Percentiles rank a stretch among this genome's conserved stretches.
phyloP scores from a whole-genome alignment of 305 asterid genomes.

The Fraxinus paxiana region DNA sequence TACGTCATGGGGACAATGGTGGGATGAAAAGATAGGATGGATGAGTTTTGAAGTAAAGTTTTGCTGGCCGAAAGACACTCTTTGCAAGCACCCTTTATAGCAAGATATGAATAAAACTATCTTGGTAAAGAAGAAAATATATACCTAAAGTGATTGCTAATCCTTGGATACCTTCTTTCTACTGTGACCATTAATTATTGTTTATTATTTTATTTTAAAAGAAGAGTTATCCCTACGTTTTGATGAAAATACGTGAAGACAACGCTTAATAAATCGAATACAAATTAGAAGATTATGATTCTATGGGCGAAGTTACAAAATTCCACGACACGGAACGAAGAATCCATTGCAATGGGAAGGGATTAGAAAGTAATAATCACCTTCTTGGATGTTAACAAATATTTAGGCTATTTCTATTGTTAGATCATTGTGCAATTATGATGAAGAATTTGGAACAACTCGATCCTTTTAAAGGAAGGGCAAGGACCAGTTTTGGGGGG shows the following conservation, averaged over 20 bases:
- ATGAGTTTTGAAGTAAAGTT: conserved; percentile 46
- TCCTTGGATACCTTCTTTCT: neutral
- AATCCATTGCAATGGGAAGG: neutral
- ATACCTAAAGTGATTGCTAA: neutral
- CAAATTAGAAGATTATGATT: neutral
- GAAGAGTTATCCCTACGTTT: neutral
- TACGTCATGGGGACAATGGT: conserved; percentile 28
- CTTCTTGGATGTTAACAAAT: neutral
- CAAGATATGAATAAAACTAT: neutral
- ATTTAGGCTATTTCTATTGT: neutral
- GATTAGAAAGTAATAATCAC: neutral
- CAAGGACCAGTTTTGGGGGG: neutral
- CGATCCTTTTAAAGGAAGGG: neutral
- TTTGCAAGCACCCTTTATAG: neutral
- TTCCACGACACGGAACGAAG: neutral
- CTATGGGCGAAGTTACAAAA: neutral
- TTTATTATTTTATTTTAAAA: neutral
- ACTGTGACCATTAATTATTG: neutral
- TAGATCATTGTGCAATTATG: neutral
- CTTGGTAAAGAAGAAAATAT: conserved; percentile 13
- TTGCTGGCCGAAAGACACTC: conserved; percentile 36
- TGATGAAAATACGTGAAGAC: neutral
- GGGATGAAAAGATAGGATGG: conserved; percentile 35
- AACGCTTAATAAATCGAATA: neutral
- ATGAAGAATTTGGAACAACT: neutral